phyloP scores from a whole-genome alignment of 2,329 filamentous ascomycete genomes.

The Aspergillus sclerotialis region DNA sequence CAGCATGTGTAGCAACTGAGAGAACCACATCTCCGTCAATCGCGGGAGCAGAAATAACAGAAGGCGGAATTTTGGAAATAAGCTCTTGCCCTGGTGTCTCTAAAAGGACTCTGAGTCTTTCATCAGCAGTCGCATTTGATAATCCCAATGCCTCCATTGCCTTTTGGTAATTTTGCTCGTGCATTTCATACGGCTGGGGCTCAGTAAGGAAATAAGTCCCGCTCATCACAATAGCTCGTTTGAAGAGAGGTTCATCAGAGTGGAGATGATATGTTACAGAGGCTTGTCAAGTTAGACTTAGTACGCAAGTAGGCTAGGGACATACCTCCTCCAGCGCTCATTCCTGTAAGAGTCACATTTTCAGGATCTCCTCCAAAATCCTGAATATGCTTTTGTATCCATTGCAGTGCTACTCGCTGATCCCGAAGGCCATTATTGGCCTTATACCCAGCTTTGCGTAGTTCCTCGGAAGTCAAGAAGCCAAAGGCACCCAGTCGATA shows the following conservation, averaged over 20 bases:
- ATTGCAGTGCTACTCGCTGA: slow-evolving; percentile 37
- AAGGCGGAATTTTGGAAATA: slow-evolving; percentile 32
- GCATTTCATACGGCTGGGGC: slow-evolving; percentile 29
- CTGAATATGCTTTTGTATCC: slow-evolving; percentile 34
- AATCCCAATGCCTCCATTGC: slow-evolving; percentile 36
- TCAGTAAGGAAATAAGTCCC: slow-evolving; percentile 39
- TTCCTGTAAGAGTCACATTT: slow-evolving; percentile 38
- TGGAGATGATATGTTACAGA: slow-evolving; percentile 28
- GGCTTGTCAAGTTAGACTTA: slow-evolving; percentile 10
- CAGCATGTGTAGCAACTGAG: slow-evolving; percentile 15
- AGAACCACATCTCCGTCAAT: slow-evolving; percentile 39
- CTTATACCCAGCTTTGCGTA: slow-evolving; percentile 39
- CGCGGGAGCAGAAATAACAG: slow-evolving; percentile 28
- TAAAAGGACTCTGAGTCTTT: slow-evolving; percentile 37
- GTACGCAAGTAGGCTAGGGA: neutral
- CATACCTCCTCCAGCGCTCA: slow-evolving; percentile 40
- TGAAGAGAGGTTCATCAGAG: slow-evolving; percentile 34
- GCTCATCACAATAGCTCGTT: slow-evolving; percentile 35
- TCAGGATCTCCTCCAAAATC: slow-evolving; percentile 37
- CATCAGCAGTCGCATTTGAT: slow-evolving; percentile 26
- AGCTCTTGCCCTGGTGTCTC: slow-evolving; percentile 36
- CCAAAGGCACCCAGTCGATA: slow-evolving; percentile 43
- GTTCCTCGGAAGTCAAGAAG: slow-evolving; percentile 44
- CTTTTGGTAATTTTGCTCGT: slow-evolving; percentile 38
- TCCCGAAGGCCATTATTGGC: slow-evolving; percentile 43